phyloP scores from a whole-genome alignment of 306 rosid species.

The Acacia crassicarpa region DNA sequence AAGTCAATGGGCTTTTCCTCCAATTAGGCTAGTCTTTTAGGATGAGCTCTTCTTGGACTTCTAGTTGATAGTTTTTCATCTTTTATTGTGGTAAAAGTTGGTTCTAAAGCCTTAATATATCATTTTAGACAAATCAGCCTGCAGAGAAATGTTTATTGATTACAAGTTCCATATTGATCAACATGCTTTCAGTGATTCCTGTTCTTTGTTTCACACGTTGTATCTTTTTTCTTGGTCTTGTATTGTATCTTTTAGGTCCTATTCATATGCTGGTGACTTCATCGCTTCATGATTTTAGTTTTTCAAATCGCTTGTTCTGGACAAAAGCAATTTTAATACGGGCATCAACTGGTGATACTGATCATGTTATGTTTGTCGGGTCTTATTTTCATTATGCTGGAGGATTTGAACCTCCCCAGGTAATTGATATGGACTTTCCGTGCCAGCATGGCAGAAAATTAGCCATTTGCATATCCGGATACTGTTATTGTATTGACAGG shows the following conservation, averaged over 20 bases:
- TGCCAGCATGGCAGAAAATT: no score
- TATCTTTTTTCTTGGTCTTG: slow-evolving; percentile 8
- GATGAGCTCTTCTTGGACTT: no score
- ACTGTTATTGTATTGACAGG: no score
- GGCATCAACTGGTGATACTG: slow-evolving; percentile 83
- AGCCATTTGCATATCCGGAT: no score
- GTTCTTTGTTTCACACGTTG: background rate
- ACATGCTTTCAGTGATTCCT: background rate
- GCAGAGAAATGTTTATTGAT: slow-evolving; percentile 3
- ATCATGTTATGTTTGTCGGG: slow-evolving; percentile 74
- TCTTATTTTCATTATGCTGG: slow-evolving; percentile 82
- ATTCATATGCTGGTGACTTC: slow-evolving; percentile 16
- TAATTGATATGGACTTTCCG: background rate
- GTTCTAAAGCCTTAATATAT: background rate
- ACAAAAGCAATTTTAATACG: slow-evolving; percentile 82
- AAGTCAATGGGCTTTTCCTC: no score
- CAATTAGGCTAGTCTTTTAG: no score
- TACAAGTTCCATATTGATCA: slow-evolving; percentile 8
- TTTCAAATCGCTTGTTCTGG: slow-evolving; percentile 80
- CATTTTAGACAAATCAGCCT: background rate
- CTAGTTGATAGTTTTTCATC: background rate
- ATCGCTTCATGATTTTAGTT: slow-evolving; percentile 44
- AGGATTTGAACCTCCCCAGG: slow-evolving; percentile 88
- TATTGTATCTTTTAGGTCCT: slow-evolving; percentile 14
- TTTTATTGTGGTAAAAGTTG: background rate